Percentiles rank a stretch among this genome's conserved stretches.
These are phyloP conservation scores for Solanum virginianum DNA, from an alignment of 257 asterid species.

Conservation along the genomic window DNA sequence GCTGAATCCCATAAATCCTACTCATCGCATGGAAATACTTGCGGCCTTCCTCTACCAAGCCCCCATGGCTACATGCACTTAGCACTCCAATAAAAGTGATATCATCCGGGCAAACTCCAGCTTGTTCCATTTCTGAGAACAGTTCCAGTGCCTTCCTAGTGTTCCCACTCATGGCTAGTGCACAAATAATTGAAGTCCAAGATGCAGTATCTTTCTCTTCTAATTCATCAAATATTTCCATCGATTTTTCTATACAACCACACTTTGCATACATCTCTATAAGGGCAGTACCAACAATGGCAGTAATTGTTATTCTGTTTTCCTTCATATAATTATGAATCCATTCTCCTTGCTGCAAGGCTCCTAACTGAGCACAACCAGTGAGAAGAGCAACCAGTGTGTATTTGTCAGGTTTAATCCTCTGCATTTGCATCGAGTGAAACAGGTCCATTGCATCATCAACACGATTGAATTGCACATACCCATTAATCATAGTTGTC, in stretches of 20 bases:
- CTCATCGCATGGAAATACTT: conserved; percentile 50
- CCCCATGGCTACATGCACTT: conserved; percentile 84
- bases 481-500: conserved; percentile 85
- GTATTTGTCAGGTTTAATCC: conserved; percentile 64
- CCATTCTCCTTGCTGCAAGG: conserved; percentile 75
- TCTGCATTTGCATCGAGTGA: conserved; percentile 52
- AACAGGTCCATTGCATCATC: conserved; percentile 59
- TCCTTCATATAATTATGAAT: conserved; percentile 46
- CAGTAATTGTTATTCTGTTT: conserved; percentile 35
- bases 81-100: conserved; percentile 73
- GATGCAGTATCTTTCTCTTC: conserved; percentile 54
- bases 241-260: conserved; percentile 53
- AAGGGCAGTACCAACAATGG: conserved; percentile 74
- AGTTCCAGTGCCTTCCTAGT: conserved; percentile 38
- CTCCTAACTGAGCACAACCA: conserved; percentile 78
- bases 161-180: conserved; percentile 64
- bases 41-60: conserved; percentile 74
- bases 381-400: conserved; percentile 71
- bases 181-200: conserved; percentile 68
- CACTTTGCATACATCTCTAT: conserved; percentile 88
- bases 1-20: conserved; percentile 37
- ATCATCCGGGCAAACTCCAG: conserved; percentile 58
- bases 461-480: conserved; percentile 64
- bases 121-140: conserved; percentile 49
- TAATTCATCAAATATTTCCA: conserved; percentile 39